Percentiles rank a stretch among this genome's conserved stretches.
These are phyloP conservation scores for Manihot esculenta DNA, from an alignment of 441 rosid species.

Conservation along the genomic window DNA sequence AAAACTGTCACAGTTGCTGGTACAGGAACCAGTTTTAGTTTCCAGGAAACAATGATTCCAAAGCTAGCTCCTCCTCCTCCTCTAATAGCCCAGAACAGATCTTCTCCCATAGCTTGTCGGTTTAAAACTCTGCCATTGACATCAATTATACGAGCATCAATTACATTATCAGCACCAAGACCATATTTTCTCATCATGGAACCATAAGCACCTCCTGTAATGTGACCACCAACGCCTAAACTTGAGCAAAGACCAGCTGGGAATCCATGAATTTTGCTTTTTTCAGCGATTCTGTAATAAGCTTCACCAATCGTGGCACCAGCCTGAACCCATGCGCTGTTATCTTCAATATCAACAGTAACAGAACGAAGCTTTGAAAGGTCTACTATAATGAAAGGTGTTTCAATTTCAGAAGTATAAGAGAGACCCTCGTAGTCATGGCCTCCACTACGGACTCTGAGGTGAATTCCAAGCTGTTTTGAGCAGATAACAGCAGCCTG, in stretches of 20 bases:
- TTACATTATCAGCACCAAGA: constrained; percentile 51
- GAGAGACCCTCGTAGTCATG: constrained; percentile 66
- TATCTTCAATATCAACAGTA: constrained; percentile 31
- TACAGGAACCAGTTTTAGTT: constrained; percentile 56
- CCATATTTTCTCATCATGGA: constrained; percentile 65
- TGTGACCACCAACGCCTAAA: constrained; percentile 61
- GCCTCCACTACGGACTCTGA: constrained; percentile 62
- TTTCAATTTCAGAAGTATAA: constrained; percentile 41
- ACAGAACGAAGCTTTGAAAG: constrained; percentile 35
- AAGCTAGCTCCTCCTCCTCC: constrained; percentile 70
- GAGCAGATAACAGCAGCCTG: constrained; percentile 52
- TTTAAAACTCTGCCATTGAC: constrained; percentile 44
- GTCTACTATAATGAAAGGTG: constrained; percentile 49
- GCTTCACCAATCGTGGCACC: constrained; percentile 58
- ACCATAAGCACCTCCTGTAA: constrained; percentile 63
- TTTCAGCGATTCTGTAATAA: constrained; percentile 51
- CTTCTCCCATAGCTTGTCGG: constrained; percentile 58
- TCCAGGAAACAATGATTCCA: constrained; percentile 56
- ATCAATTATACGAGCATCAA: constrained; percentile 51
- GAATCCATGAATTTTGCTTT: constrained; percentile 47
- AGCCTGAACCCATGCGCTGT: constrained; percentile 50
- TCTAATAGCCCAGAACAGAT: constrained; percentile 57
- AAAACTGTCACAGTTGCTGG: constrained; percentile 67
- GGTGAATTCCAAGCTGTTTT: constrained; percentile 39
- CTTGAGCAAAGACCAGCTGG: constrained; percentile 59